Evolutionary conservation across 148 eudicot species (phyloP), one percentile per base, ranked within the genome.

Genomic region (Cornus kousa): DNA sequence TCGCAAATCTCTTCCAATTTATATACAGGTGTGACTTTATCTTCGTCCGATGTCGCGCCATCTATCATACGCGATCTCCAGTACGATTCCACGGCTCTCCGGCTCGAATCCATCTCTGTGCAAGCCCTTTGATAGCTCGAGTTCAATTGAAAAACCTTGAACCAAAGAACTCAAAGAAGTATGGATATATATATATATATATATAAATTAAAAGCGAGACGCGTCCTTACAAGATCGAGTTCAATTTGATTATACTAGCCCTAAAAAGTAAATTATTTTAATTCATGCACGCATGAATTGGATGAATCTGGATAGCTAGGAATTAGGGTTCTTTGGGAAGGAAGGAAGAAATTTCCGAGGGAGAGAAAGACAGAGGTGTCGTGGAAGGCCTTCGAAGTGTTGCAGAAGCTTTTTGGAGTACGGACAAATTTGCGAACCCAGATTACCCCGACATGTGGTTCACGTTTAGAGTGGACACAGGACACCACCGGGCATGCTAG

Each of bases 71-170:
- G 79, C 66, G 95, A 93, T 72, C 99, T 87, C 99, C 99, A 93
- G 74, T 96, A 96, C 67, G 99, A 89, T 73, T 93, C 99, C 69
- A 93, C 99, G 39, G 98, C 99, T 81, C 99, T 92, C 86, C 98
- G 90, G 90, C 98, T 93, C 71, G 90, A 87, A 80, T 96, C 97
- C 99, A 96, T 95, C 23, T 20, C 68, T 65, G 31, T 35, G 17
- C 3, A 43, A 43, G 19, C 20, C 13, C 20, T 57, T 16, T 16
- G 62, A 57, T 57, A 55, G 67, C 7, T 57, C 40, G 14, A 32
- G 16, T 17, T 17, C 71, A 62, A 20, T 24, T 7, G 23, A 13
- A 46, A n/a, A 39, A 53, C 50, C 19, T 11, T 7, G 20, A 60
- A 2, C 37, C 10, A 39, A 35, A 20, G 19, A 60, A 59, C n/a